Evolutionary conservation across 805 yeast genomes (phyloP), one percentile per base, ranked within the genome.

Genomic region (Alloascoidea africana): DNA sequence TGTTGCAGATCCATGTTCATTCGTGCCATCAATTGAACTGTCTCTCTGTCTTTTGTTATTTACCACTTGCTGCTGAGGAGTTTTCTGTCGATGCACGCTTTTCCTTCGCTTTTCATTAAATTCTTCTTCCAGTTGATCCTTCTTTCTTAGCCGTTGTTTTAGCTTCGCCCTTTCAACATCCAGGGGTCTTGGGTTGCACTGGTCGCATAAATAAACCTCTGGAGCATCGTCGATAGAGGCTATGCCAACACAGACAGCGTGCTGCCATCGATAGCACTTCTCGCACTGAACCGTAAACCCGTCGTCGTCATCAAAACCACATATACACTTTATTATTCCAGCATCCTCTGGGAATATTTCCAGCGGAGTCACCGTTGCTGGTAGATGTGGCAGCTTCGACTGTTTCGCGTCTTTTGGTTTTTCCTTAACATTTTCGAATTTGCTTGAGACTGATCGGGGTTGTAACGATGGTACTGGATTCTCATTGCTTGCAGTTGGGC

Each of bases 211-310:
- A 52, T 81, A 87, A 38, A 73, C 73, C 39, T 85, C 95, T 0
- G 95, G 95, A 0, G 76, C 93, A 36, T 80, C 76, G 32, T 72
- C 79, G 41, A 70, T 73, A 34, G 76, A 70, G 34, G 64, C 64
- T 40, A 82, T 83, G 4, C 79, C 80, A 71, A 85, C 83, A 56
- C 97, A 87, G n/a, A 72, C 65, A 17, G 91, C 86, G 59, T 87
- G 97, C 53, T 87, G 96, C 96, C 96, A 87, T 43, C 94, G 72
- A 55, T 71, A 77, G 55, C 97, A 87, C 23, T 73, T 67, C 53
- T 86, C 96, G 60, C 97, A 87, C 55, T 89, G 96, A 41, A 87
- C 81, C 1, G 96, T 87, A 55, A 83, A 84, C 0, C 96, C 95
- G 54, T 87, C 97, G 56, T 89, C 96, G 44, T 87, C 94, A 42